Percentiles rank a stretch among this genome's conserved stretches.
phyloP scores from a whole-genome alignment of 306 rosid genomes.

The Pyrus betulifolia region DNA sequence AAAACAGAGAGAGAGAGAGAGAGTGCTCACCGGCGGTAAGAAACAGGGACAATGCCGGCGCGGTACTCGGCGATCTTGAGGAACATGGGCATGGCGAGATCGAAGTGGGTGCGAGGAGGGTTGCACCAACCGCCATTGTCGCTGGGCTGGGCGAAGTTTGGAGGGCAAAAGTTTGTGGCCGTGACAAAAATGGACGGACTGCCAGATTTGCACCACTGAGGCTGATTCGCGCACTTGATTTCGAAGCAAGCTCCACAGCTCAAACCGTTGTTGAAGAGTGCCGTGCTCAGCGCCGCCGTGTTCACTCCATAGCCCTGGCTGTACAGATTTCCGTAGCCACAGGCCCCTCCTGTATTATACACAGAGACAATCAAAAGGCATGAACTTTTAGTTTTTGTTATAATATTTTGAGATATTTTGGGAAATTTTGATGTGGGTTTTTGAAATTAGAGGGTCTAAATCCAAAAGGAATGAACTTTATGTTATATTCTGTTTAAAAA shows the following conservation, averaged over 20 bases:
- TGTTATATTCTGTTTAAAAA: background rate
- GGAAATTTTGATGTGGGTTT: background rate
- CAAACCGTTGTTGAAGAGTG: slow-evolving; percentile 60
- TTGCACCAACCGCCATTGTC: slow-evolving; percentile 93
- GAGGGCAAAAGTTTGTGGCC: slow-evolving; percentile 73
- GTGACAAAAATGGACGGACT: slow-evolving; percentile 68
- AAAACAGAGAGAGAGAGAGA: background rate
- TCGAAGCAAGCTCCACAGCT: slow-evolving; percentile 87
- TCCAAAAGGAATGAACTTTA: too few species aligned
- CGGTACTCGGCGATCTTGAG: slow-evolving; percentile 73
- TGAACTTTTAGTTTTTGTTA: background rate
- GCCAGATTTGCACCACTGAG: slow-evolving; percentile 73
- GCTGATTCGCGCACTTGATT: slow-evolving; percentile 51
- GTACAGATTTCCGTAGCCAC: slow-evolving; percentile 77
- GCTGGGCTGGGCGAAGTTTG: slow-evolving; percentile 53
- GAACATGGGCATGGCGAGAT: slow-evolving; percentile 87
- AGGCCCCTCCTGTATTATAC: slow-evolving; percentile 64
- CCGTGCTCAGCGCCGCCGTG: slow-evolving; percentile 88
- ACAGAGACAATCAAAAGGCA: background rate
- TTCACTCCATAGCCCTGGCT: slow-evolving; percentile 80
- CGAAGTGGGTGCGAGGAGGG: slow-evolving; percentile 81
- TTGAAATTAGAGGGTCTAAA: too few species aligned
- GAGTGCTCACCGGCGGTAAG: slow-evolving; percentile 54
- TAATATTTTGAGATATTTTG: background rate
- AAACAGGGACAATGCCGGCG: slow-evolving; percentile 84